Evolutionary conservation across 768 basidiomycete species (phyloP), one percentile per base, ranked within the genome.

Genomic region (Piloderma croceum): DNA sequence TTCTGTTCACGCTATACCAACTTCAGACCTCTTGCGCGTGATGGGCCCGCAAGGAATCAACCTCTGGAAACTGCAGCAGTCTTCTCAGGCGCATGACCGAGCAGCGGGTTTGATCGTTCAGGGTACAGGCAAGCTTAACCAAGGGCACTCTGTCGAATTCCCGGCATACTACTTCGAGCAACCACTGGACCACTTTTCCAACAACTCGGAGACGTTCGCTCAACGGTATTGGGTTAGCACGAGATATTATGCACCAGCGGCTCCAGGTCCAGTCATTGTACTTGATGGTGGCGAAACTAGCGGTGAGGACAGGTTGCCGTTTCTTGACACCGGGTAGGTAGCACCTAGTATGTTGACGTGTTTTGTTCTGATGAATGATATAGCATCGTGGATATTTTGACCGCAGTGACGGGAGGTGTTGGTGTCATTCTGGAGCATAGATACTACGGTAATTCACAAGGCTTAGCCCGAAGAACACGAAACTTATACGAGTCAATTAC

Each of bases 181-280:
- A 54, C 90, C 87, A 3, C 63, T 94, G 45, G 90, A 93, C 55
- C 92, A 97, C 56, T 83, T 85, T 49, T 65, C 71, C 47, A 67
- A 67, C 24, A 57, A 66, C 10, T 63, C 66, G 7, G 63, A 66
- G 31, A 87, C 80, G 1, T 97, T 89, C 63, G 63, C 72, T 38
- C 92, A 98, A 56, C 75, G 94, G 15, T 99, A 90, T 61, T 99
- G 94, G 94, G 70, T 93, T 25, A 92, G 83, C 54, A 76, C 77
- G 15, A 74, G 86, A 24, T 80, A 89, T 59, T 97, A 93, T 60
- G 68, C 75, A 40, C 70, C 79, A 1, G 72, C 80, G 5, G 62
- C 71, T 2, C 79, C 81, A 32, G 86, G 81, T 2, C 94, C 93
- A 1, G 89, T 97, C 17, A 83, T 90, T 49, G 77, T 97, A 2